Evolutionary conservation across 208 protist genomes (phyloP).

Genomic region (Trichomonas tenax): DNA sequence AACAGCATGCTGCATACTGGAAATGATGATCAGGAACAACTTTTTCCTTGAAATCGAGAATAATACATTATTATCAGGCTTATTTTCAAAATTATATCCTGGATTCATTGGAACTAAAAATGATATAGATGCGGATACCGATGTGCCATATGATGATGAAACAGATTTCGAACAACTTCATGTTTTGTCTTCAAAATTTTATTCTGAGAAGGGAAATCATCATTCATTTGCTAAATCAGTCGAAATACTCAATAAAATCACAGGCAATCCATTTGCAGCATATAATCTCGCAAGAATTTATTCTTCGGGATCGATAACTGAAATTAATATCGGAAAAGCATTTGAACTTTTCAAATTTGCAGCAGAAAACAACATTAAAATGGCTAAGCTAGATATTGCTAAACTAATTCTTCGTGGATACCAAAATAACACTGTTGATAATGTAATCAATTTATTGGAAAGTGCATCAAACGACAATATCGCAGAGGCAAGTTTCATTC

Average conservation of each 20-base stretch:
- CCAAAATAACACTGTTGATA: not conserved
- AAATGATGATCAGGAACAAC: not conserved
- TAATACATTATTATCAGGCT: not conserved
- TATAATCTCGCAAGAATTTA: not conserved
- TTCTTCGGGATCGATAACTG: not conserved
- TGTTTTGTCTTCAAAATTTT: not conserved
- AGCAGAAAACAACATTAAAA: not conserved
- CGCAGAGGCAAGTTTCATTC: not conserved
- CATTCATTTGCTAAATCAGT: not conserved
- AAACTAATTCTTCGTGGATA: not conserved
- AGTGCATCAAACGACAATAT: not conserved
- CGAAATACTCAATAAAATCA: not conserved
- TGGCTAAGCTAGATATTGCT: not conserved
- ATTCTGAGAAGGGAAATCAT: not conserved
- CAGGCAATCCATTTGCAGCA: not conserved
- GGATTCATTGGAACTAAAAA: not conserved
- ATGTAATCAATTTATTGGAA: not conserved
- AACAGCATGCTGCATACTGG: not conserved
- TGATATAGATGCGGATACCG: not conserved
- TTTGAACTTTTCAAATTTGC: not conserved
- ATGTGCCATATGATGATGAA: not conserved
- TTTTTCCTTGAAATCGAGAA: not conserved
- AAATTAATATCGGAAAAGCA: not conserved
- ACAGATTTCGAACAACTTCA: not conserved
- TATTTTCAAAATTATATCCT: not conserved